phyloP scores from a whole-genome alignment of 352 stramenopile genomes.

The Pythium brachiatum region DNA sequence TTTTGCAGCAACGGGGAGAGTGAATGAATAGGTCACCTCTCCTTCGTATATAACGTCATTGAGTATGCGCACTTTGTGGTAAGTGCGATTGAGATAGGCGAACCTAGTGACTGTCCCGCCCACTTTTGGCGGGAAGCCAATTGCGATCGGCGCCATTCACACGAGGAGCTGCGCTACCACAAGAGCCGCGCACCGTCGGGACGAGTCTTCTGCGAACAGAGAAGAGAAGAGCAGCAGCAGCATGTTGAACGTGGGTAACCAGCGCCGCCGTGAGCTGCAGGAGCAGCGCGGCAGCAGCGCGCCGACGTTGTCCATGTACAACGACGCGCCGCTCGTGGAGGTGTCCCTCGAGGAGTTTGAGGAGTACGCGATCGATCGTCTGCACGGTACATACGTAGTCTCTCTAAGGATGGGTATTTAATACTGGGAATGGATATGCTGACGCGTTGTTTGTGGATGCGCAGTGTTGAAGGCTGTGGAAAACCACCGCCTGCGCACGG shows the following conservation, averaged over 20 bases:
- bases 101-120: conserved; percentile 17
- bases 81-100: conserved; percentile 3
- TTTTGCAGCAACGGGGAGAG: no score
- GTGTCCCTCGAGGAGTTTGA: conserved; percentile 98
- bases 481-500: conserved; percentile 77
- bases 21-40: conserved; percentile 4
- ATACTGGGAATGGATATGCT: no score
- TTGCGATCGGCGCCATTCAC: conserved; percentile 13
- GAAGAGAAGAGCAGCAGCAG: neutral
- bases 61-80: conserved; percentile 11
- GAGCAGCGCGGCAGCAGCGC: conserved; percentile 37
- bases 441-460: neutral
- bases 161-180: neutral
- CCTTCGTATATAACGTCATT: neutral
- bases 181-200: neutral
- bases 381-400: conserved; percentile 66
- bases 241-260: conserved; percentile 87
- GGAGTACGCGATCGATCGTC: conserved; percentile 94
- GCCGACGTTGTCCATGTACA: conserved; percentile 92
- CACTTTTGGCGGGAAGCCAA: conserved; percentile 35
- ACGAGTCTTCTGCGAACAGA: neutral
- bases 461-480: conserved; percentile 83
- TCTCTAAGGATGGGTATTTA: neutral
- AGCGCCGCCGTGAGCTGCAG: conserved; percentile 44
- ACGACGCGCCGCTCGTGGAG: conserved; percentile 91